Percentiles rank a stretch among this genome's conserved stretches.
Conservation (phyloP, 108 stramenopile genomes). For the Epipyxis sp. region DNA sequence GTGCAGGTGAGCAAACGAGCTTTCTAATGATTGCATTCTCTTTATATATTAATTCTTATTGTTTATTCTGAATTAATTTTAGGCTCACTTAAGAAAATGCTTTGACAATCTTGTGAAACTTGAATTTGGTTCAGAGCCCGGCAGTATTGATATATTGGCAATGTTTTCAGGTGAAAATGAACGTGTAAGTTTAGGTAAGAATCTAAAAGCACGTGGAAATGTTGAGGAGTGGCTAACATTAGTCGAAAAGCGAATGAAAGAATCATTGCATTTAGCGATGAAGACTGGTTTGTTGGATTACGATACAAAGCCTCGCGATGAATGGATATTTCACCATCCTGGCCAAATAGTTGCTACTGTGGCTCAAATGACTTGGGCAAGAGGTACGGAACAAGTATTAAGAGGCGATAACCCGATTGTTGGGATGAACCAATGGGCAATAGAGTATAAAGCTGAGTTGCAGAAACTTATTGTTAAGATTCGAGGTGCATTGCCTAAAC, state of each 20-base stretch:
- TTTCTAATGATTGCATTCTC: not conserved
- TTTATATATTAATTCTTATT: not conserved
- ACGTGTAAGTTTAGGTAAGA: constrained; percentile 56
- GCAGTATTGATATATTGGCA: constrained; percentile 55
- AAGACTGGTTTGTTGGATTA: constrained; percentile 61
- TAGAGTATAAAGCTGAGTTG: constrained; percentile 51
- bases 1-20: constrained; percentile 48
- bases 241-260: constrained; percentile 57
- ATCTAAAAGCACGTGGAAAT: constrained; percentile 61
- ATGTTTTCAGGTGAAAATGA: constrained; percentile 63
- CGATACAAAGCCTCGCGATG: constrained; percentile 40
- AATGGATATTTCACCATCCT: constrained; percentile 58
- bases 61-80: too few species aligned
- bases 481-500: constrained; percentile 54
- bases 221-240: constrained; percentile 64
- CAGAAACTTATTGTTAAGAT: constrained; percentile 59
- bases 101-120: constrained; percentile 65
- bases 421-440: constrained; percentile 53
- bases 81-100: constrained; percentile 67
- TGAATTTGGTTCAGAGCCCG: constrained; percentile 56
- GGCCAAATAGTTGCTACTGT: constrained; percentile 65
- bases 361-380: constrained; percentile 62
- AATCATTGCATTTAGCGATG: constrained; percentile 51
- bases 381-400: constrained; percentile 57
- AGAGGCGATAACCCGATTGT: constrained; percentile 31